A percentile compares a stretch with the other conserved stretches of the same genome.
Conservation (phyloP, 495 filamentous ascomycete species). For the Xylaria flabelliformis region DNA sequence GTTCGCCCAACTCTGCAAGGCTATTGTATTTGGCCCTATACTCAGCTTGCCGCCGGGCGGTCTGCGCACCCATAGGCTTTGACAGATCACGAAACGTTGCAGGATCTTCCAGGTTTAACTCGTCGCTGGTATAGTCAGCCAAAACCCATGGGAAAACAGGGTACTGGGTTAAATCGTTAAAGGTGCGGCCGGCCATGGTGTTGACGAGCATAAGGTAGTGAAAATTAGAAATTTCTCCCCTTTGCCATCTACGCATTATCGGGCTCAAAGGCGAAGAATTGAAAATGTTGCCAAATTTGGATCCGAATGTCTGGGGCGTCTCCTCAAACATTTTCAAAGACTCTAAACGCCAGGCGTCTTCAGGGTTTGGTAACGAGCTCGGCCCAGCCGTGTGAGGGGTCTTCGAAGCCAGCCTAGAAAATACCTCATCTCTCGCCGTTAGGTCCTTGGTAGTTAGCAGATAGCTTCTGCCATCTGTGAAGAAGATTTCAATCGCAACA, state of each 20-base stretch:
- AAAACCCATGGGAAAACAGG: conserved; percentile 98
- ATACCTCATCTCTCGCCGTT: conserved; percentile 76
- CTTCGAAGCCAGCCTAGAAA: conserved; percentile 71
- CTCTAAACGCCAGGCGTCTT: conserved; percentile 87
- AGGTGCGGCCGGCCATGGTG: conserved; percentile 94
- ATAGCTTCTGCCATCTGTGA: conserved; percentile 94
- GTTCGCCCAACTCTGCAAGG: conserved; percentile 90
- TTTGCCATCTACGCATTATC: conserved; percentile 87
- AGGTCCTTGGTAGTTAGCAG: conserved; percentile 81
- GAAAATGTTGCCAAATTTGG: conserved; percentile 95
- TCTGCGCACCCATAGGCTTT: conserved; percentile 97
- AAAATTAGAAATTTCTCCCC: conserved; percentile 96
- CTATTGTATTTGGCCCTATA: conserved; percentile 84
- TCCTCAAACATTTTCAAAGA: conserved; percentile 83
- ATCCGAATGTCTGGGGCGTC: conserved; percentile 79
- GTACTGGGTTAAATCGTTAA: conserved; percentile 98
- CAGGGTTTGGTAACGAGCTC: conserved; percentile 58
- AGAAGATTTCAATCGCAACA: conserved; percentile 94
- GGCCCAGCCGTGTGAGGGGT: conserved; percentile 73
- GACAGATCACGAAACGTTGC: conserved; percentile 87
- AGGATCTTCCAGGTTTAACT: conserved; percentile 84
- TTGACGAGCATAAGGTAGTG: conserved; percentile 99
- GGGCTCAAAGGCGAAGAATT: conserved; percentile 76
- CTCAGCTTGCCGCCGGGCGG: conserved; percentile 70
- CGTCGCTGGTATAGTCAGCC: conserved; percentile 95